These are phyloP conservation scores for Aspergillus tanneri DNA, from an alignment of 2,329 filamentous ascomycete genomes.

Conservation along the genomic window DNA sequence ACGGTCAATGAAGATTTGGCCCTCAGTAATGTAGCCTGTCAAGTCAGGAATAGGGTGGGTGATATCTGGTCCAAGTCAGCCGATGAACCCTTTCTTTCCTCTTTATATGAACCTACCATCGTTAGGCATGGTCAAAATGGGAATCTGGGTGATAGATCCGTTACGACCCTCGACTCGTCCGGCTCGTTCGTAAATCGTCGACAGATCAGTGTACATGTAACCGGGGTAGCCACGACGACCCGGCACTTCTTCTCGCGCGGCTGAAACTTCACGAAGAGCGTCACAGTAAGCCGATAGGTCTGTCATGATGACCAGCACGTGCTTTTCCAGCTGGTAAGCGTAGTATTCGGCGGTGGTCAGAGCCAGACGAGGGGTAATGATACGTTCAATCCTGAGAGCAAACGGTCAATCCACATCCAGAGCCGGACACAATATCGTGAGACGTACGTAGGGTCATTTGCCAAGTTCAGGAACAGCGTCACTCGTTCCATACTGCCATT, in stretches of 20 bases:
- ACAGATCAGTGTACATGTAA: conserved; percentile 99
- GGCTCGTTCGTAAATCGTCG: conserved; percentile 98
- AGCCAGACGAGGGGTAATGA: conserved; percentile 97
- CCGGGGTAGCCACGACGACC: conserved; percentile 98
- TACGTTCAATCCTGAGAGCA: conserved; percentile 82
- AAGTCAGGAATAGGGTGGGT: conserved; percentile 98
- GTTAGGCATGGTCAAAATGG: conserved; percentile 99
- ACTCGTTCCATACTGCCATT: conserved; percentile 97
- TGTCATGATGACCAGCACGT: conserved; percentile 97
- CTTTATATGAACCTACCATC: conserved; percentile 60
- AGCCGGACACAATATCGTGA: background rate
- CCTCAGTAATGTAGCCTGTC: conserved; percentile 98
- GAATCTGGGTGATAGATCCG: conserved; percentile 98
- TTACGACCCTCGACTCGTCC: conserved; percentile 96
- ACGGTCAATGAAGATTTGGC: conserved; percentile 96
- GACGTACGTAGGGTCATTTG: conserved; percentile 93
- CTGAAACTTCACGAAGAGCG: conserved; percentile 96
- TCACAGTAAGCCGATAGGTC: conserved; percentile 98
- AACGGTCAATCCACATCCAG: conserved; percentile 6
- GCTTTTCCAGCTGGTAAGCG: conserved; percentile 99
- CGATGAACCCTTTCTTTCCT: background rate
- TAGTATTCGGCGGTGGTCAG: conserved; percentile 99
- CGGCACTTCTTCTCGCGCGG: conserved; percentile 96
- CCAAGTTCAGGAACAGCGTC: conserved; percentile 97
- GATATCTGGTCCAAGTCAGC: conserved; percentile 61